These are phyloP conservation scores for Phytopythium helicoides DNA, from an alignment of 352 stramenopile genomes.

Conservation along the genomic window DNA sequence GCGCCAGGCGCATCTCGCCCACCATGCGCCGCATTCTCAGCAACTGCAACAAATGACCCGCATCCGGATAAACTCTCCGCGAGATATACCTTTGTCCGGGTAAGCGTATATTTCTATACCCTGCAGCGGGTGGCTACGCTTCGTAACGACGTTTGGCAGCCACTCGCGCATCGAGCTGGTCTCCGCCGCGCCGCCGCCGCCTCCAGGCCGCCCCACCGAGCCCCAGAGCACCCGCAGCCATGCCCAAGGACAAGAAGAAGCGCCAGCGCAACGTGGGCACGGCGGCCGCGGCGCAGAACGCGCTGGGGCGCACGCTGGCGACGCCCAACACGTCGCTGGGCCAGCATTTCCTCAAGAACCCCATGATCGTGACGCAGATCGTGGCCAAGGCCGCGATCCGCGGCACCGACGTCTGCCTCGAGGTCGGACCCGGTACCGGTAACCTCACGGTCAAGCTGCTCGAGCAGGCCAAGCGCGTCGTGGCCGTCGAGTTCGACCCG, in stretches of 20 bases:
- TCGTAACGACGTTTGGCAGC: slow-evolving; percentile 3
- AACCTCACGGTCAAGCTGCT: slow-evolving; percentile 99
- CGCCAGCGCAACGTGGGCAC: slow-evolving; percentile 67
- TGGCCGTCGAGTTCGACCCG: slow-evolving; percentile 98
- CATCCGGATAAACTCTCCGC: too few species aligned
- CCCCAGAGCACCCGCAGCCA: slow-evolving; percentile 9
- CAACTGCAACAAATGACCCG: too few species aligned
- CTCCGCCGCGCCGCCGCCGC: too few species aligned
- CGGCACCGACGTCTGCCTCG: slow-evolving; percentile 95
- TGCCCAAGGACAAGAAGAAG: slow-evolving; percentile 92
- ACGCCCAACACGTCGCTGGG: slow-evolving; percentile 96
- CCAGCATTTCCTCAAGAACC: slow-evolving; percentile 99
- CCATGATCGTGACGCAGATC: slow-evolving; percentile 96
- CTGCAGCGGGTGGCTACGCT: background rate
- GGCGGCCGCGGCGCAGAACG: slow-evolving; percentile 71
- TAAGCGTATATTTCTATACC: slow-evolving; percentile 2
- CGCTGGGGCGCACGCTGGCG: slow-evolving; percentile 90
- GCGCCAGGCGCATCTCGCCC: background rate
- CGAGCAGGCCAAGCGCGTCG: slow-evolving; percentile 95
- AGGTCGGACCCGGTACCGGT: slow-evolving; percentile 97
- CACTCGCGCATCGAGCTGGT: too few species aligned
- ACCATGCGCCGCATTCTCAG: background rate
- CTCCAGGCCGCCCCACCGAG: too few species aligned
- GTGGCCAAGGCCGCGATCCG: slow-evolving; percentile 96
- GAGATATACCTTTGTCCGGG: background rate